These are phyloP conservation scores for Nepenthes gracilis DNA, from an alignment of 148 eudicot genomes.

Conservation along the genomic window DNA sequence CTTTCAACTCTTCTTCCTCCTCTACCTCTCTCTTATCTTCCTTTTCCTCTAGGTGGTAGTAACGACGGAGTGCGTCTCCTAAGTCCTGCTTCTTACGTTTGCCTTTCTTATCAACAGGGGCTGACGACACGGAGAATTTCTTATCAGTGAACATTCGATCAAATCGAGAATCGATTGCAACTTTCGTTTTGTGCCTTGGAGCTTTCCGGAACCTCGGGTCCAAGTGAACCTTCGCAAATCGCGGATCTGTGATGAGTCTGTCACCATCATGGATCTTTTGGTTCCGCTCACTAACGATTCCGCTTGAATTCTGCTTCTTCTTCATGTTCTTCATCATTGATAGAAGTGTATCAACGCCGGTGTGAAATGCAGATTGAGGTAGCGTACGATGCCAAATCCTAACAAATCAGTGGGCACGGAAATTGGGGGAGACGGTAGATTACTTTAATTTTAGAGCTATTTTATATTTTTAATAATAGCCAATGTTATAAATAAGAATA, in stretches of 20 bases:
- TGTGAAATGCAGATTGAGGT: too few species aligned
- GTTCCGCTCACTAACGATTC: too few species aligned
- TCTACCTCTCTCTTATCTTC: constrained; percentile 5
- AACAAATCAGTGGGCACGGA: too few species aligned
- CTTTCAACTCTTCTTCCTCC: constrained; percentile 8
- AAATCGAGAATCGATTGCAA: constrained; percentile 64
- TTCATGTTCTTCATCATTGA: constrained; percentile 19
- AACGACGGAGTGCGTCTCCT: constrained; percentile 34
- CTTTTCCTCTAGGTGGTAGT: constrained; percentile 44
- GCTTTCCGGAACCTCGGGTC: constrained; percentile 75
- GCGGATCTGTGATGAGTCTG: constrained; percentile 35
- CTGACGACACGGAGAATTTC: constrained; percentile 43
- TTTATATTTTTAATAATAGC: too few species aligned
- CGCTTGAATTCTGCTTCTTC: constrained; percentile 8
- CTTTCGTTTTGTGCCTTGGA: constrained; percentile 50
- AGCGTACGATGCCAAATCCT: too few species aligned
- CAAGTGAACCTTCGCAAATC: constrained; percentile 49
- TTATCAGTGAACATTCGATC: constrained; percentile 47
- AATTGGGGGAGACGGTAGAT: too few species aligned
- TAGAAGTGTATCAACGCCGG: too few species aligned
- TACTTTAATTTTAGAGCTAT: too few species aligned
- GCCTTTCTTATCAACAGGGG: constrained; percentile 69
- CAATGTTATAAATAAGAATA: too few species aligned
- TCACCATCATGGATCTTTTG: constrained; percentile 6
- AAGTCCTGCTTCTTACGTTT: constrained; percentile 24